These are phyloP conservation scores for Aphanomyces astaci DNA, from an alignment of 352 stramenopile genomes.

Conservation along the genomic window DNA sequence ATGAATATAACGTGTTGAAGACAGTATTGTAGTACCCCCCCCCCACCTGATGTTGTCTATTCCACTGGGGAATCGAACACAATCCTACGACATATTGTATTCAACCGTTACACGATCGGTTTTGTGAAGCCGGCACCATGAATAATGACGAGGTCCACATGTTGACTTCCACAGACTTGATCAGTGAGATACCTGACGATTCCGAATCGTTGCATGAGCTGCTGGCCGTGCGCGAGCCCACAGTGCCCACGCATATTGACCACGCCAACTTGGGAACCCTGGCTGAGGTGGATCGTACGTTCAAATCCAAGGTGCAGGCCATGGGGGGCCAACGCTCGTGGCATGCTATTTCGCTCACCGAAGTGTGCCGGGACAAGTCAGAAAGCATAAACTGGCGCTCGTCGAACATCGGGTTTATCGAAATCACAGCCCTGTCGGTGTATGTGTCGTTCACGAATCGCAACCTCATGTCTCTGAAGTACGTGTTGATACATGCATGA, in stretches of 20 bases:
- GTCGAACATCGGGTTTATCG: not conserved
- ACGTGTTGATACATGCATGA: too few relatives aligned
- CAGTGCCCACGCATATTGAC: not conserved
- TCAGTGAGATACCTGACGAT: not conserved
- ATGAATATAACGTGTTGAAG: too few relatives aligned
- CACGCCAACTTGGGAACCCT: not conserved
- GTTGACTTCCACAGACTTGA: not conserved
- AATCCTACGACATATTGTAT: too few relatives aligned
- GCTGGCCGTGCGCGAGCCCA: not conserved
- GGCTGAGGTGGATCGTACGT: not conserved
- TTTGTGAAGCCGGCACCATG: too few relatives aligned
- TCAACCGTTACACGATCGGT: too few relatives aligned
- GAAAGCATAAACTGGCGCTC: not conserved
- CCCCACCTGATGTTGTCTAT: too few relatives aligned
- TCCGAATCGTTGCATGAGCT: not conserved
- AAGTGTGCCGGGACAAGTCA: not conserved
- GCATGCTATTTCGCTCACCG: not conserved
- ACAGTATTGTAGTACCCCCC: too few relatives aligned
- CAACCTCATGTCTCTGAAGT: slow-evolving; percentile 9
- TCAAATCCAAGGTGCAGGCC: not conserved
- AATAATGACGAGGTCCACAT: too few relatives aligned
- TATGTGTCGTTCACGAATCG: slow-evolving; percentile 8
- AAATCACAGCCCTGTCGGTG: not conserved
- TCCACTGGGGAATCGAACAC: too few relatives aligned
- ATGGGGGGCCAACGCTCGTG: not conserved